Evolutionary conservation across 78 protist species (phyloP), one percentile per base, ranked within the genome.

Genomic region (Thecamonas trahens): DNA sequence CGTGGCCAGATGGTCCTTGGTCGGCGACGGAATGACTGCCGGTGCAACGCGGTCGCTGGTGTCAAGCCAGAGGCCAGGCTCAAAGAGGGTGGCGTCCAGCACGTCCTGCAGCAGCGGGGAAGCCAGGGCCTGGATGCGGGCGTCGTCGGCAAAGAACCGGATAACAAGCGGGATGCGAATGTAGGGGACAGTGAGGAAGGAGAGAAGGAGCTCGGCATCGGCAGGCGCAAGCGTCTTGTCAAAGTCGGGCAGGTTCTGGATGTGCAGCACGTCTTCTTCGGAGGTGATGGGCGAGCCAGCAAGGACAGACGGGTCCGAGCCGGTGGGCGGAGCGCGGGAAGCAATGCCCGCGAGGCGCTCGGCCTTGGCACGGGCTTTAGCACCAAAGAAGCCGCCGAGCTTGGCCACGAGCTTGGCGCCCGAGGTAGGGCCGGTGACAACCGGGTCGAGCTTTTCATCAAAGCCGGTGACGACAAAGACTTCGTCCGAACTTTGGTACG

Each of bases 171-270:
- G 86, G 24, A 81, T 45, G 31, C 79, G 52, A 22, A 73, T 6
- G 79, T 81, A 81, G n/a, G n/a, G n/a, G n/a, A n/a, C n/a, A 7
- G 89, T 83, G n/a, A 83, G 76, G 65, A 47, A 70, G 28, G 81
- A 67, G 32, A 83, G 59, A 1, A 83, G 69, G 52, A 83, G 67
- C 66, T 83, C 89, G 5, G 73, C 0, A 67, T 76, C 89, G 38
- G 74, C 49, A 68, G 72, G 89, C 28, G 61, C 66, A 8, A 83
- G 50, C 40, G 11, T 22, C 29, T 68, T 76, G 31, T 44, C 87
- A 44, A 74, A 81, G 17, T 72, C 15, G 38, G 80, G 87, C 22
- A 81, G 76, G 17, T 20, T 1, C 45, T 49, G 15, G 66, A 80
- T 49, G 67, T 80, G 86, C 49, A 79, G 64, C 18, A 79, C 20